Evolutionary conservation across 495 filamentous ascomycete genomes (phyloP), one percentile per base, ranked within the genome.

Genomic region (Chaetomium cochliodes): DNA sequence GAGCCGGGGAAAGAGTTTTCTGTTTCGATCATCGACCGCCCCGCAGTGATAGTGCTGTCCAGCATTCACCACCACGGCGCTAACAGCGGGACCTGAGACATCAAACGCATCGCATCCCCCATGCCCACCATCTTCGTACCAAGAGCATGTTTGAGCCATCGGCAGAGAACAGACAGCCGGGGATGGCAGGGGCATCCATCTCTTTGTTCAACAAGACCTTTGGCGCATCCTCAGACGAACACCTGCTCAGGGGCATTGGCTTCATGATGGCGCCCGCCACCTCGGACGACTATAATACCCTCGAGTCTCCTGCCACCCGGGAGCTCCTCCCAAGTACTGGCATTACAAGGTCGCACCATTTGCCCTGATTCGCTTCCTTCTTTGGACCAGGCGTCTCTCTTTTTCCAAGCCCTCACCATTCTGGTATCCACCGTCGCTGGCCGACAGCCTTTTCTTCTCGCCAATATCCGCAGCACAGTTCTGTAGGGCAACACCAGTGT

Each of bases 321-420:
- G 26, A 9, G 4, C 5, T 18, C 18, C 16, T 20, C 5, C 15
- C 52, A 55, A 55, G 52, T 55, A 30, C 16, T 55, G 18, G 16
- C 16, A 55, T 15, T 20, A 0, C 9, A 4, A 16, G 8, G 25
- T 25, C 41, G 47, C 30, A 47, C 51, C 23, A 28, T n/a, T 50
- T 15, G n/a, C 44, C 5, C 13, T 47, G 25, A 16, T 5, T 5
- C 8, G 18, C 16, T 13, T 12, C 18, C 28, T 33, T 2, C 52
- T 12, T 55, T n/a, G 57, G 62, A 30, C 66, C 66, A n/a, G 66
- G 62, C 16, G 66, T 67, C 66, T 57, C 11, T 51, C 33, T 47
- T 37, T n/a, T 62, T 58, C 56, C 46, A 12, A 5, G 9, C 16
- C 4, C 18, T 53, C 30, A 11, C 12, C 54, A 6, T 25, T 42